Evolutionary conservation across 1,284 basidiomycete species (phyloP), one percentile per base, ranked within the genome.

Genomic region (Sanguinoderma infundibulare): DNA sequence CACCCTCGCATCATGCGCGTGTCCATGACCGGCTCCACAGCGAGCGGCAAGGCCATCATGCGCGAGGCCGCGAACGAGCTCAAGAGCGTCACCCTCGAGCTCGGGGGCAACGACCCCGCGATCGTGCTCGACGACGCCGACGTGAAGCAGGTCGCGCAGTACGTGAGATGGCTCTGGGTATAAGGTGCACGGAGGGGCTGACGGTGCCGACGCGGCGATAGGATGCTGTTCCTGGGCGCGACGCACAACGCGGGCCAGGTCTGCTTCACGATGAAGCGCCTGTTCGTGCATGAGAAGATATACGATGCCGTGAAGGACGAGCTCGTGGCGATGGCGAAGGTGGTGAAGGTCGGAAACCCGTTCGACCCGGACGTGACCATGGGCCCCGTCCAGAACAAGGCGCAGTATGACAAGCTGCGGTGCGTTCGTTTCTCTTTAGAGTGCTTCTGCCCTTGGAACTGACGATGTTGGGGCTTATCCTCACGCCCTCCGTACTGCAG

Each of bases 51-150:
- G 44, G 40, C 55, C 0, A 53, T 63, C 24, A 57, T 68, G 62
- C 59, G 60, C 36, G 46, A n/a, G 15, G 65, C 60, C 10, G 61
- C 60, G 15, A 28, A 32, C 15, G 56, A 60, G 53, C 54, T 67
- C 34, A 63, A 63, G 44, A 51, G 57, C 24, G 12, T 65, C 32
- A 67, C 66, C n/a, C 59, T 67, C 10, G 66, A 67, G 57, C 59
- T 67, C 5, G 64, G 66, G 22, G 66, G 66, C 2, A 67, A 67
- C 52, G 66, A 67, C 47, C 59, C 66, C 8, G 64, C 64, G 4
- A 65, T 67, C 39, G 61, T 67, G 34, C 42, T 61, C 20, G 57
- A 42, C 24, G 66, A 67, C 52, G 59, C 63, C 35, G 59, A 61
- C 38, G 56, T 61, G 22, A 55, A 63, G 50, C 46, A 42, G 40